Evolutionary conservation across 257 asterid species (phyloP).

Genomic region (Solanum ahanhuiri): DNA sequence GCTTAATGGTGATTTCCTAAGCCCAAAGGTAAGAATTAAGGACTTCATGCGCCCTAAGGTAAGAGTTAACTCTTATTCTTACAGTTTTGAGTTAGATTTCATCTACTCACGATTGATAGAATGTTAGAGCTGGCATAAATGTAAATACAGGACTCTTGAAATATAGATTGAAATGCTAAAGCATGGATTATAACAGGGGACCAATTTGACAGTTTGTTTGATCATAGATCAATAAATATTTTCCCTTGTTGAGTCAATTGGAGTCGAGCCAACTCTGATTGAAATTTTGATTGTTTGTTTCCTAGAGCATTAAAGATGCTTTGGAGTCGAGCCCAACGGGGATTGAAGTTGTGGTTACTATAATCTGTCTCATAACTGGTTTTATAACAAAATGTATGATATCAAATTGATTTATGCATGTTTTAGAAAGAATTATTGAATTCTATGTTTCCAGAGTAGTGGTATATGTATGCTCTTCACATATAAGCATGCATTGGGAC

Average conservation of each 20-base stretch:
- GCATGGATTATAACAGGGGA: neutral
- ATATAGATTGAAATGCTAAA: neutral
- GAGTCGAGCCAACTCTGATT: neutral
- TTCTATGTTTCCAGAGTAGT: neutral
- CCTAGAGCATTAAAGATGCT: neutral
- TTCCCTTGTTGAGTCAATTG: neutral
- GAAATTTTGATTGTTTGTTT: neutral
- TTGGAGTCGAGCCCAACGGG: neutral
- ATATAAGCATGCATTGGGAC: too few relatives aligned
- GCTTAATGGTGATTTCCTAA: neutral
- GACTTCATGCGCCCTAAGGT: neutral
- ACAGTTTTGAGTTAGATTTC: neutral
- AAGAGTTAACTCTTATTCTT: neutral
- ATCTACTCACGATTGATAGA: neutral
- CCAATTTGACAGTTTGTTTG: neutral
- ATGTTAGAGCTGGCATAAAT: neutral
- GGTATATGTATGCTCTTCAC: neutral
- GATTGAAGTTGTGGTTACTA: neutral
- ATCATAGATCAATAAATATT: neutral
- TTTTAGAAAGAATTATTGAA: neutral
- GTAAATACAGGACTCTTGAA: neutral
- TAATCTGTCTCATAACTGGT: neutral
- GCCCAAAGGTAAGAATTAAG: neutral
- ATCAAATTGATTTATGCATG: neutral
- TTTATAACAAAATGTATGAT: neutral